Conservation (phyloP, 2,329 filamentous ascomycete species). For the Botrytis porri region DNA sequence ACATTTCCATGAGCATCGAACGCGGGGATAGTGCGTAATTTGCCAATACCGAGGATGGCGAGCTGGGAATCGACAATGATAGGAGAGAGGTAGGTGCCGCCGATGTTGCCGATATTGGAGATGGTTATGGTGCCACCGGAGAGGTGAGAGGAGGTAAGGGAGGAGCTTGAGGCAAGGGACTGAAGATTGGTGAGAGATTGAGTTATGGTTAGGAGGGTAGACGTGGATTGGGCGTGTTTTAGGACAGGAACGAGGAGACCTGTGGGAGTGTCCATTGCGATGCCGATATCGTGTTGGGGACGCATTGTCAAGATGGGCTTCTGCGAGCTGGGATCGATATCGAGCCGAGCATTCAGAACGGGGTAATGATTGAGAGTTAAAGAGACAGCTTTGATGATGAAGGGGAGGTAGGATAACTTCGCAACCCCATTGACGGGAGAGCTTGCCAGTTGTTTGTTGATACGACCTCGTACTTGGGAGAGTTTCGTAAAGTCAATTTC, state of each 20-base stretch:
- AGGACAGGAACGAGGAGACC: slow-evolving; percentile 92
- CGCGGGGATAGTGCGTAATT: slow-evolving; percentile 74
- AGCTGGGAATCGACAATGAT: slow-evolving; percentile 90
- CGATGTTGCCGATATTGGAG: slow-evolving; percentile 94
- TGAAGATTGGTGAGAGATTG: slow-evolving; percentile 73
- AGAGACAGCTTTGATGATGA: slow-evolving; percentile 94
- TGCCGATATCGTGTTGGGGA: slow-evolving; percentile 86
- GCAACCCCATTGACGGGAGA: slow-evolving; percentile 43
- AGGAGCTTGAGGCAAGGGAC: slow-evolving; percentile 67
- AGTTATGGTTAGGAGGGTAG: slow-evolving; percentile 76
- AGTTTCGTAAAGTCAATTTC: slow-evolving; percentile 80
- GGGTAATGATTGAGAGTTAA: slow-evolving; percentile 78
- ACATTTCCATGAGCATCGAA: slow-evolving; percentile 60
- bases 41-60: slow-evolving; percentile 85
- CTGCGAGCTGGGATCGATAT: slow-evolving; percentile 50
- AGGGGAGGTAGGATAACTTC: slow-evolving; percentile 86
- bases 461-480: slow-evolving; percentile 65
- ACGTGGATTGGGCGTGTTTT: slow-evolving; percentile 68
- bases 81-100: slow-evolving; percentile 86
- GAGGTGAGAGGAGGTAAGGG: slow-evolving; percentile 72
- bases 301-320: slow-evolving; percentile 78
- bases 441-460: slow-evolving; percentile 62
- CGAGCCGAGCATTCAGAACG: slow-evolving; percentile 81
- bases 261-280: slow-evolving; percentile 89
- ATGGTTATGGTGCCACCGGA: slow-evolving; percentile 89